Conservation (phyloP, 441 rosid species). For the Syzygium syzygioides region DNA sequence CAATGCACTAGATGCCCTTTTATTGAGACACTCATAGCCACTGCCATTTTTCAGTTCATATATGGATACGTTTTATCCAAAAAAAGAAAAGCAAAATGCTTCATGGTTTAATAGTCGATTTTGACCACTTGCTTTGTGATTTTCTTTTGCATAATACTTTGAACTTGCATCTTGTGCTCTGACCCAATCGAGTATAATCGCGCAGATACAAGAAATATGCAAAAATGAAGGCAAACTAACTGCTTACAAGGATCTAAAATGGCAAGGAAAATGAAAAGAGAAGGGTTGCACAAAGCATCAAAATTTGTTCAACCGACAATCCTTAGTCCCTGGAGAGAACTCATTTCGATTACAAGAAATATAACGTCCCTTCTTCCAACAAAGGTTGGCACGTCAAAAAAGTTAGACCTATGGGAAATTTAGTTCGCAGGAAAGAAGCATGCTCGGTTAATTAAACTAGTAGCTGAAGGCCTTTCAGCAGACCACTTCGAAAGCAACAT, state of each 20-base stretch:
- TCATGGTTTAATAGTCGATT: background rate
- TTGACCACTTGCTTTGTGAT: background rate
- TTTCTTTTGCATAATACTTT: background rate
- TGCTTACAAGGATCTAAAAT: background rate
- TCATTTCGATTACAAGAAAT: background rate
- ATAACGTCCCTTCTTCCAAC: background rate
- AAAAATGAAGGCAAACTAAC: background rate
- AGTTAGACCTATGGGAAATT: background rate
- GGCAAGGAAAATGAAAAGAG: background rate
- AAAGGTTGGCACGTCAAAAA: background rate
- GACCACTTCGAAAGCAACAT: background rate
- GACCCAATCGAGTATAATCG: background rate
- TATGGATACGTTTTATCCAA: background rate
- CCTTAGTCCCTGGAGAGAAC: background rate
- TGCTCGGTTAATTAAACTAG: constrained; percentile 22
- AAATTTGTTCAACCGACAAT: background rate
- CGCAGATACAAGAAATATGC: background rate
- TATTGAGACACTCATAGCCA: background rate
- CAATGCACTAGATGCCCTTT: background rate
- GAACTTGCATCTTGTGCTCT: background rate
- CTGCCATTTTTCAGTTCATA: background rate
- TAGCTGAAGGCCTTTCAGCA: constrained; percentile 51
- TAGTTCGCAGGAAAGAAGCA: background rate
- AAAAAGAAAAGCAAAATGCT: background rate
- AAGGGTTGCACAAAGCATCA: background rate